phyloP scores from a whole-genome alignment of 768 basidiomycete genomes.

The Termitomyces sp. region DNA sequence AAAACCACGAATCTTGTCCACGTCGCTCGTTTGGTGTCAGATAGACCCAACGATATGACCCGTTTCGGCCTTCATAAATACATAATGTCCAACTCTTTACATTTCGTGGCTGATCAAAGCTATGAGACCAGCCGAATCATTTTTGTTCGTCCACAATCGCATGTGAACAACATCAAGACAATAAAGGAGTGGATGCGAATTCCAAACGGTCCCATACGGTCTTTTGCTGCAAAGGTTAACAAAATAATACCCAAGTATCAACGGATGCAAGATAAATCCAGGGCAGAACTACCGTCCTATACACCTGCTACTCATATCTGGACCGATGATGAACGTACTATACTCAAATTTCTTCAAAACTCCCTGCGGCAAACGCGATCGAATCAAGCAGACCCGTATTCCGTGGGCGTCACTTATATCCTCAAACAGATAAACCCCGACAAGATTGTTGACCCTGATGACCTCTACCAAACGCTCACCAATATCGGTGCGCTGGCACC shows the following conservation, averaged over 20 bases:
- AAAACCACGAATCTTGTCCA: conserved; percentile 45
- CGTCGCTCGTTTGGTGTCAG: conserved; percentile 43
- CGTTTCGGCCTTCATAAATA: conserved; percentile 59
- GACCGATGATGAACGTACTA: conserved; percentile 47
- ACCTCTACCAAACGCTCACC: conserved; percentile 48
- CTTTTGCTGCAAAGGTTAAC: conserved; percentile 51
- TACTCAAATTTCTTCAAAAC: conserved; percentile 56
- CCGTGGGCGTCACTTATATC: conserved; percentile 46
- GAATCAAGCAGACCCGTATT: conserved; percentile 64
- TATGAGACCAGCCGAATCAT: conserved; percentile 53
- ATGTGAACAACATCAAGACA: conserved; percentile 46
- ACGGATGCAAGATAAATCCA: conserved; percentile 25
- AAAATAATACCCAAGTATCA: conserved; percentile 34
- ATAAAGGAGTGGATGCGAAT: conserved; percentile 47
- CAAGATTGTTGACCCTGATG: conserved; percentile 25
- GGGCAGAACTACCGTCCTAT: conserved; percentile 26
- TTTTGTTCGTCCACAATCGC: conserved; percentile 56
- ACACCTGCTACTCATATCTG: conserved; percentile 34
- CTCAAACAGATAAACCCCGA: conserved; percentile 52
- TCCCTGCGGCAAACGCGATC: conserved; percentile 45
- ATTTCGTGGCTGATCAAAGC: conserved; percentile 49
- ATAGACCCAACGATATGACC: conserved; percentile 27
- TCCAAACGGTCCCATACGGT: conserved; percentile 34
- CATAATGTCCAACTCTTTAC: conserved; percentile 49
- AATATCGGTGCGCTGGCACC: conserved; percentile 74